Evolutionary conservation across 768 basidiomycete species (phyloP), one percentile per base, ranked within the genome.

Genomic region (Mycena vulgaris): DNA sequence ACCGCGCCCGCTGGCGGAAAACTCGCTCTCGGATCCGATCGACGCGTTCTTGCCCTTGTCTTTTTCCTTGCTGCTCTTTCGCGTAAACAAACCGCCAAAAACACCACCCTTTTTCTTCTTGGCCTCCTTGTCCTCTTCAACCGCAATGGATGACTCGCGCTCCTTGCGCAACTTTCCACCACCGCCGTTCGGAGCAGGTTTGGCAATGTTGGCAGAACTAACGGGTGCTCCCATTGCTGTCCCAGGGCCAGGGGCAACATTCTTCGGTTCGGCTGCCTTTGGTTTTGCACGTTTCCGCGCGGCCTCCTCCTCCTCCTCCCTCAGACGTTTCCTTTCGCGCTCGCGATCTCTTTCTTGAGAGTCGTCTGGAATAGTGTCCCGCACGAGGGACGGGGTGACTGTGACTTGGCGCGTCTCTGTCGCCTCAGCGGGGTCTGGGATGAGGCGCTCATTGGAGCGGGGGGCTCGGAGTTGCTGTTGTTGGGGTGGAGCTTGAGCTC

Each of bases 321-420:
- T 37, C 28, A 31, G 9, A 23, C 70, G 70, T 42, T 72, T 72
- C n/a, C 53, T 31, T 33, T 70, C 64, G 30, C 71, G 63, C 33
- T 72, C 71, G 17, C 66, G 62, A 5, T 71, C 70, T 5, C 69
- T 23, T 27, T 66, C 64, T 16, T 33, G 47, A 28, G 30, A 16
- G 4, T 70, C 69, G 16, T 28, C 35, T 11, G 52, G 39, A 53
- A 66, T 47, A 19, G 77, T 75, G 21, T 89, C 89, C 19, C 92
- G 90, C 14, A 90, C 93, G 25, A 97, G 89, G 2, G 87, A 83
- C 1, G 96, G 96, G 0, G 95, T 97, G 66, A 89, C 90, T 13
- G 90, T 92, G 63, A 96, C 83, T 72, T 93, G 91, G 63, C 88
- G 88, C 8, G 95, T 96, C 76, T 94, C 96, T 2, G 83, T 88